Evolutionary conservation across 768 basidiomycete genomes (phyloP), one percentile per base, ranked within the genome.

Genomic region (Boletus sensibilis): DNA sequence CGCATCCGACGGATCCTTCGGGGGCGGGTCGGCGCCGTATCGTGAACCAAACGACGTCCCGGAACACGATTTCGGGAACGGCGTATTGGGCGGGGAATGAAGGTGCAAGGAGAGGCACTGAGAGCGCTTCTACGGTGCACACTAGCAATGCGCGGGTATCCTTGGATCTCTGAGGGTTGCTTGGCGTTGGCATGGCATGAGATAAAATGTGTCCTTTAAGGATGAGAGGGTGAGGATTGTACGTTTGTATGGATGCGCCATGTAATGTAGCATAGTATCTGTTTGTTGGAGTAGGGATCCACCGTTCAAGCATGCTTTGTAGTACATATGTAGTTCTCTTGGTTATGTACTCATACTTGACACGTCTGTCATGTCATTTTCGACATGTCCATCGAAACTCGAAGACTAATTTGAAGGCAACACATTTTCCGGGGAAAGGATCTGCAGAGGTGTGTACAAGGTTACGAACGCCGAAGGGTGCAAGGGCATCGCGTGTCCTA

Each of bases 21-120:
- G 70, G 76, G 25, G 55, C 45, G 23, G 70, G 71, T 1, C 64
- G 77, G 39, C 52, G 55, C 0, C 70, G 79, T 0, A 21, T 55
- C 1, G 56, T 73, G 27, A 31, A 59, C 0, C 62, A 52, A 34
- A 50, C 11, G 53, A 18, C 8, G 12, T 5, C 16, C 0, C 27
- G 56, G 41, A 21, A 18, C 3, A 21, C 0, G 3, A 34, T 62
- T 0, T 20, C 38, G 2, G 71, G 71, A 2, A 34, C 48, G 23
- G 69, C 57, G 21, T 43, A 45, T 50, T 71, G 67, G 71, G 57
- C 1, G 3, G 43, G 34, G 16, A 5, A 7, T 3, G 23, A 6
- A 2, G 44, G 29, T 4, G 35, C 11, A 27, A 31, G 39, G n/a
- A 13, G 41, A 2, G 31, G 49, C 1, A 23, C 18, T 1, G 25